Evolutionary conservation across 1,284 basidiomycete genomes (phyloP).

Genomic region (Golubevia sp.): DNA sequence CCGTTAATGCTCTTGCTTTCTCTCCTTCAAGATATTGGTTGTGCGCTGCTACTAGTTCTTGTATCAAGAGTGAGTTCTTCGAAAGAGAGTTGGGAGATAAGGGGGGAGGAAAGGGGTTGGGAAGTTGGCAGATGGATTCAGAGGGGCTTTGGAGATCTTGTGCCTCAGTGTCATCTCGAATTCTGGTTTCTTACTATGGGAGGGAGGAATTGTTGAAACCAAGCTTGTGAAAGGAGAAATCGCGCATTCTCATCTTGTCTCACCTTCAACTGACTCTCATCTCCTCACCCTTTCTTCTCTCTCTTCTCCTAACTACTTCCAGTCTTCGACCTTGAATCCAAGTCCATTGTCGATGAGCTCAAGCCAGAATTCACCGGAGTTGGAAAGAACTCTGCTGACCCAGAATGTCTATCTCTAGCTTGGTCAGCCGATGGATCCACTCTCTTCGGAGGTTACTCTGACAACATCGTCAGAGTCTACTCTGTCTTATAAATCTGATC

Average conservation of each 20-base stretch:
- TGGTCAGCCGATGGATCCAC: conserved; percentile 61
- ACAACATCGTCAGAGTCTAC: conserved; percentile 60
- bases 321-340: conserved; percentile 64
- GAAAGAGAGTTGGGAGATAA: too few relatives aligned
- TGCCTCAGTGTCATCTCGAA: too few relatives aligned
- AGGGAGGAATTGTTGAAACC: too few relatives aligned
- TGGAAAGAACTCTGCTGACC: conserved; percentile 60
- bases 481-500: conserved; percentile 43
- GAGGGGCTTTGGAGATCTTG: too few relatives aligned
- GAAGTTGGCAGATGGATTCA: too few relatives aligned
- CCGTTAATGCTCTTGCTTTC: conserved; percentile 99
- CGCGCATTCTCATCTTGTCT: too few relatives aligned
- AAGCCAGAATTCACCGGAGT: conserved; percentile 66
- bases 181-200: too few relatives aligned
- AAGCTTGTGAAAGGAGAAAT: too few relatives aligned
- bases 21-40: conserved; percentile 93
- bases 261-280: too few relatives aligned
- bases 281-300: not conserved
- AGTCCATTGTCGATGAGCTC: conserved; percentile 98
- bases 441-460: conserved; percentile 56
- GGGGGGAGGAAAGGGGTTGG: too few relatives aligned
- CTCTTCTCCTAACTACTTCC: too few relatives aligned
- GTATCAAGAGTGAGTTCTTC: conserved; percentile 86
- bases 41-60: conserved; percentile 95
- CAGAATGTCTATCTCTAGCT: conserved; percentile 59